phyloP scores from a whole-genome alignment of 257 asterid species.

The Scutellaria barbata region DNA sequence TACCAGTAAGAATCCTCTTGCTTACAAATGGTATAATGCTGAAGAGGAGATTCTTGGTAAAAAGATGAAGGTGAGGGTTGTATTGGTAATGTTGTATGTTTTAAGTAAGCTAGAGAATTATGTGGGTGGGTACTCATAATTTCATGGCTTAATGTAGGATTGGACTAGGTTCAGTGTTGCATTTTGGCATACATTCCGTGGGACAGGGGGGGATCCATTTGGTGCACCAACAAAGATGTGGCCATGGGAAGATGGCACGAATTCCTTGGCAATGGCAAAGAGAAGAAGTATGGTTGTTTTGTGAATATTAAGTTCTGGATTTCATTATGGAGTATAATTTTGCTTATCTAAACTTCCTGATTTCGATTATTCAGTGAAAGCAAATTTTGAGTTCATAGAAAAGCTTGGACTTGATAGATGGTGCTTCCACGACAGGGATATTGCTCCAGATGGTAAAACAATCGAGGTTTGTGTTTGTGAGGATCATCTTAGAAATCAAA shows the following conservation, averaged over 20 bases:
- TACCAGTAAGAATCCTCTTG: slow-evolving; percentile 77
- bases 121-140: not conserved
- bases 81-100: slow-evolving; percentile 11
- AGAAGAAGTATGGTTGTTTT: slow-evolving; percentile 61
- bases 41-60: slow-evolving; percentile 91
- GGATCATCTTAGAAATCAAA: not conserved
- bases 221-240: slow-evolving; percentile 96
- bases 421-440: slow-evolving; percentile 98
- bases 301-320: not conserved
- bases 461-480: slow-evolving; percentile 59
- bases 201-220: slow-evolving; percentile 92
- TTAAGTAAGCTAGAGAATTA: slow-evolving; percentile 16
- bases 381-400: slow-evolving; percentile 88
- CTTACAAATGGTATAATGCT: slow-evolving; percentile 93
- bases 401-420: slow-evolving; percentile 90
- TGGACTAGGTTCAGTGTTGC: slow-evolving; percentile 98
- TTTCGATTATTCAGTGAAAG: slow-evolving; percentile 75
- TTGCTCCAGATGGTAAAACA: slow-evolving; percentile 95
- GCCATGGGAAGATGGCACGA: slow-evolving; percentile 99
- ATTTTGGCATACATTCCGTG: slow-evolving; percentile 99
- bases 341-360: slow-evolving; percentile 21
- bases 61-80: slow-evolving; percentile 82
- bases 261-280: slow-evolving; percentile 93
- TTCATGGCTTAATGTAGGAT: slow-evolving; percentile 50
- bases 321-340: not conserved